Conservation (phyloP, 1,284 basidiomycete genomes). For the Ceratobasidium sp. region DNA sequence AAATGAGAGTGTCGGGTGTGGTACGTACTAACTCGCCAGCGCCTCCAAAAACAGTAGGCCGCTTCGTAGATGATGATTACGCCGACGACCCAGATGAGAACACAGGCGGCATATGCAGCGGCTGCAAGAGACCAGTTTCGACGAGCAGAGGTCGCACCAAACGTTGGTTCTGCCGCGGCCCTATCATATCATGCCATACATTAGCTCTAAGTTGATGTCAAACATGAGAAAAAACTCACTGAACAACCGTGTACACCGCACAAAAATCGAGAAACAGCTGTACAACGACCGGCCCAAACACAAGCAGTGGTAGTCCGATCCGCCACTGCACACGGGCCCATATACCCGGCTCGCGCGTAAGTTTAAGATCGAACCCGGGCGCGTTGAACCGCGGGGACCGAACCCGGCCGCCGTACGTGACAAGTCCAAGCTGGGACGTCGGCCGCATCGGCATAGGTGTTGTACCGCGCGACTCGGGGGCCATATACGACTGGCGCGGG, state of each 20-base stretch:
- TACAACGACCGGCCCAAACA: slow-evolving; percentile 76
- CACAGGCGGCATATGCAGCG: slow-evolving; percentile 83
- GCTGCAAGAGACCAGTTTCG: slow-evolving; percentile 80
- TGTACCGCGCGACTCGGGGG: slow-evolving; percentile 35
- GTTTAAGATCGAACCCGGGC: slow-evolving; percentile 71
- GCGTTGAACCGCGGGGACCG: slow-evolving; percentile 70
- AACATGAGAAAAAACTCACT: slow-evolving; percentile 66
- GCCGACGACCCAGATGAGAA: slow-evolving; percentile 78
- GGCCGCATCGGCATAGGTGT: slow-evolving; percentile 41
- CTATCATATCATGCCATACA: slow-evolving; percentile 68
- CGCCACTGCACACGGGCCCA: slow-evolving; percentile 72
- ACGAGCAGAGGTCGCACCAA: slow-evolving; percentile 75
- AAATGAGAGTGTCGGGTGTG: slow-evolving; percentile 6
- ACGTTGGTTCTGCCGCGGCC: slow-evolving; percentile 74
- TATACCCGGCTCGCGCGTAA: slow-evolving; percentile 71
- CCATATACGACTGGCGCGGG: slow-evolving; percentile 23
- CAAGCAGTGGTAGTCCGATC: slow-evolving; percentile 65
- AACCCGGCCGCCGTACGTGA: slow-evolving; percentile 21
- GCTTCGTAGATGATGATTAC: slow-evolving; percentile 85
- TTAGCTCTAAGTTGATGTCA: not conserved
- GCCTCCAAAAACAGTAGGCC: slow-evolving; percentile 79
- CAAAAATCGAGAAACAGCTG: slow-evolving; percentile 88
- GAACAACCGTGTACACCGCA: slow-evolving; percentile 77
- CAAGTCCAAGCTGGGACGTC: slow-evolving; percentile 32
- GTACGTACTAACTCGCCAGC: slow-evolving; percentile 87